These are phyloP conservation scores for Lanmaoa rubissima DNA, from an alignment of 768 basidiomycete species.

Conservation along the genomic window DNA sequence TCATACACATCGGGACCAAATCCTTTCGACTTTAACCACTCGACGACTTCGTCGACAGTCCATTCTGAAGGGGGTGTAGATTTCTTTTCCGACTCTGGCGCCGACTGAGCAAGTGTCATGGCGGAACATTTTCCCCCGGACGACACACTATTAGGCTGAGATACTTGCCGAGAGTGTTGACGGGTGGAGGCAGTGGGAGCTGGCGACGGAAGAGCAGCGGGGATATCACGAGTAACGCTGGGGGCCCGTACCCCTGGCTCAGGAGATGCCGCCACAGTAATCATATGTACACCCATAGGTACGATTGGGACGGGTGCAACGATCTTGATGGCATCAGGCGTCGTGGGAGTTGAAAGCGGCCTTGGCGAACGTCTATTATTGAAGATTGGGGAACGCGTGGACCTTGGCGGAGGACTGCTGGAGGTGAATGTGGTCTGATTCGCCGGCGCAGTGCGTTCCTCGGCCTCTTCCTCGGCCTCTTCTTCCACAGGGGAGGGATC, in stretches of 20 bases:
- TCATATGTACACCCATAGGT: conserved; percentile 16
- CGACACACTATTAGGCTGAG: conserved; percentile 44
- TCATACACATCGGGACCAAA: conserved; percentile 81
- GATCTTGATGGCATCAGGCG: conserved; percentile 25
- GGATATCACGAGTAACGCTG: conserved; percentile 25
- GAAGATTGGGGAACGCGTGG: conserved; percentile 20
- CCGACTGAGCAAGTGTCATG: conserved; percentile 15
- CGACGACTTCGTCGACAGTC: conserved; percentile 84
- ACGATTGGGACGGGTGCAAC: conserved; percentile 24
- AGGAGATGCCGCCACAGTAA: conserved; percentile 25
- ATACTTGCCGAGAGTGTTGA: conserved; percentile 31
- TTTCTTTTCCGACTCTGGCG: conserved; percentile 31
- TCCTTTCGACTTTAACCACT: conserved; percentile 81
- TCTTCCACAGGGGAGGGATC: conserved; percentile 10
- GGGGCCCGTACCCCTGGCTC: conserved; percentile 19
- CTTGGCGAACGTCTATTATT: conserved; percentile 21
- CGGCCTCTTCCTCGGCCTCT: conserved; percentile 12
- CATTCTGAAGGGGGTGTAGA: conserved; percentile 65
- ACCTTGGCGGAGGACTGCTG: conserved; percentile 16
- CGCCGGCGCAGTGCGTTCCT: conserved; percentile 15
- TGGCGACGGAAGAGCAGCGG: conserved; percentile 32
- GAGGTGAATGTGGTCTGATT: conserved; percentile 15
- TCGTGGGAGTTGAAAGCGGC: conserved; percentile 26
- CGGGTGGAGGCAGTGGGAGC: conserved; percentile 24
- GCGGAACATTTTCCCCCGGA: conserved; percentile 27